Evolutionary conservation across 164 flowering plant species (phyloP).

Genomic region (Hamamelis virginiana): DNA sequence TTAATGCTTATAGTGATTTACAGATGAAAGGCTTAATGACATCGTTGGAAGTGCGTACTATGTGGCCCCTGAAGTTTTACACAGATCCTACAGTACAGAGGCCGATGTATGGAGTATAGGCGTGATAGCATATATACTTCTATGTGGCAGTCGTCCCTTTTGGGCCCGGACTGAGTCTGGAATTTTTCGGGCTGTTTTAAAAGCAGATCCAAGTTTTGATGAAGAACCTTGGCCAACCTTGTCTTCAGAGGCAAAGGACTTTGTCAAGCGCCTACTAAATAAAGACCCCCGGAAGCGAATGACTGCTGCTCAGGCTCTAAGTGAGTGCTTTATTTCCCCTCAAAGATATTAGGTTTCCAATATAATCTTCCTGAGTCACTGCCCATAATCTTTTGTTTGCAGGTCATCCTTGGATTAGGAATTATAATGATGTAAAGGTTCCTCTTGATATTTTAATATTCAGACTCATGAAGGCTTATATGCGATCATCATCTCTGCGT

Average conservation of each 20-base stretch:
- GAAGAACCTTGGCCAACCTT: conserved; percentile 88
- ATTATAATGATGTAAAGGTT: conserved; percentile 44
- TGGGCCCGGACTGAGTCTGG: conserved; percentile 99
- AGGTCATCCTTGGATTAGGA: conserved; percentile 97
- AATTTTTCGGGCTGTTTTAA: conserved; percentile 80
- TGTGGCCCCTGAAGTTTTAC: conserved; percentile 97
- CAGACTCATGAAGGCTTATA: conserved; percentile 72
- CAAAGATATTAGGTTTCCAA: conserved; percentile 2
- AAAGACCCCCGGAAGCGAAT: conserved; percentile 84
- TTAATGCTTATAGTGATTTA: conserved; percentile 17
- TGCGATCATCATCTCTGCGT: conserved; percentile 86
- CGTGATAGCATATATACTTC: conserved; percentile 89
- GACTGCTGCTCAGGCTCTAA: conserved; percentile 85
- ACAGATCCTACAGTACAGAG: conserved; percentile 85
- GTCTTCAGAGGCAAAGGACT: conserved; percentile 80
- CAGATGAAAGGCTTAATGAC: conserved; percentile 97
- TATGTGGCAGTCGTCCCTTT: conserved; percentile 98
- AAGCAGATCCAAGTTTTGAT: conserved; percentile 87
- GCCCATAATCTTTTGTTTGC: conserved; percentile 18
- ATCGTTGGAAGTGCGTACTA: conserved; percentile 99
- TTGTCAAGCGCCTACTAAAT: conserved; percentile 72
- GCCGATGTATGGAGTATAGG: conserved; percentile 99
- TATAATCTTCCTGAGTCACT: conserved; percentile 7
- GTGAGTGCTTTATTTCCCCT: conserved; percentile 46
- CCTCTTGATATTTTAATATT: conserved; percentile 80